Base-by-base conservation (phyloP, 106 monocot genomes). In the Amphibolis antarctica region DNA sequence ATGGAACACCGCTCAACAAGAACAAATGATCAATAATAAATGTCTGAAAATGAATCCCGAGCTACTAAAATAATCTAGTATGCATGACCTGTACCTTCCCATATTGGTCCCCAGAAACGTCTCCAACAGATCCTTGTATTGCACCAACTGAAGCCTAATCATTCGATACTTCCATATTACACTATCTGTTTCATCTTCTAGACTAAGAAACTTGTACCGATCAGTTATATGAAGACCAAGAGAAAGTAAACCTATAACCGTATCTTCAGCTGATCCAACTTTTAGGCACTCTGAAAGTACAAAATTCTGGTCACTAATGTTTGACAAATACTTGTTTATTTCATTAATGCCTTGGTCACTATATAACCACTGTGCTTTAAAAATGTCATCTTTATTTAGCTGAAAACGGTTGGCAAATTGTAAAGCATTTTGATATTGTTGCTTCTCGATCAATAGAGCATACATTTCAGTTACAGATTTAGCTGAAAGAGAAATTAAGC, bases 81-180 rank as follows among this genome's bases (percentile, higher is more conserved):
- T 44, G 19, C 7, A 62, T 15, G 13, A 42, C 25, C 15, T 55
- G 28, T 28, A 93, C 88, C 93, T 89, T 68, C 93, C 93, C 93
- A 89, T 94, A 63, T 89, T 94, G 67, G 89, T 83, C 31, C 93
- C 93, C 54, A 89, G 42, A 76, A 89, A 94, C 15, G 89, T 94
- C 53, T 94, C 93, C 73, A 94, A 67, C 57, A 69, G 77, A 71
- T 94, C 93, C 71, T 71, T 89, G 46, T 54, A 77, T 64, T 83
- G 86, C 70, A 94, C 72, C 56, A 94, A 68, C 55, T 74, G 80
- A 70, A 94, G 86, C 62, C 93, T 81, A 44, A 78, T 46, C 57
- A 81, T 51, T 14, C 85, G 69, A 61, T 79, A 74, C 44, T 84
- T 77, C 89, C 89, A 89, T 57, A 59, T 27, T 47, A 46, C 54